phyloP scores from a whole-genome alignment of 2,329 filamentous ascomycete genomes.

The Chalaropsis ovoidea region DNA sequence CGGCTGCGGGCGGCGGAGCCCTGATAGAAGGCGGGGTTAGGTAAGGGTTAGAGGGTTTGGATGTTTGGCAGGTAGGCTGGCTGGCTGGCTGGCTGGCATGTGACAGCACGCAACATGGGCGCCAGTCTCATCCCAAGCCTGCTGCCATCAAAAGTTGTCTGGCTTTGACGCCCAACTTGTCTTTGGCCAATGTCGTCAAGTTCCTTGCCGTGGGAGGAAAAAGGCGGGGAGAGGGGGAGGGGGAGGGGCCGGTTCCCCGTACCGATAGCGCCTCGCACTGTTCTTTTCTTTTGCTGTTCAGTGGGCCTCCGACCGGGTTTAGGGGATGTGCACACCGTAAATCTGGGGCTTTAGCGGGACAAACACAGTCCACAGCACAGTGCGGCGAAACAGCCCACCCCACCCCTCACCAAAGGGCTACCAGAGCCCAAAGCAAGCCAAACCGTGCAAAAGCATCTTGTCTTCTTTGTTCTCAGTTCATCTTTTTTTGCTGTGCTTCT shows the following conservation, averaged over 20 bases:
- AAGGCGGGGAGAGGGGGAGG: not conserved
- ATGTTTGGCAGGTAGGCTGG: too few relatives aligned
- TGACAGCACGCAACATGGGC: too few relatives aligned
- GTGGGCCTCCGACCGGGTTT: not conserved
- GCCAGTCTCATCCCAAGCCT: too few relatives aligned
- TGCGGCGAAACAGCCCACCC: not conserved
- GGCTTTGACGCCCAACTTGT: too few relatives aligned
- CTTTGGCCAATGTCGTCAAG: too few relatives aligned
- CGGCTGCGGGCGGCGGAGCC: conserved; percentile 33
- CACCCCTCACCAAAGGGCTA: not conserved
- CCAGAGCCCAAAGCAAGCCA: not conserved
- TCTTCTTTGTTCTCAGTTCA: not conserved
- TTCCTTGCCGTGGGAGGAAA: not conserved
- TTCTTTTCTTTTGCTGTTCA: not conserved
- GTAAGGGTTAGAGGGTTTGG: not conserved
- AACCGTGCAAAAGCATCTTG: not conserved
- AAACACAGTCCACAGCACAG: not conserved
- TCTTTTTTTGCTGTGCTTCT: not conserved
- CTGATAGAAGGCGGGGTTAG: not conserved
- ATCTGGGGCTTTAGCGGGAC: not conserved
- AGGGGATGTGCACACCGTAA: not conserved
- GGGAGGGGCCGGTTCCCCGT: not conserved
- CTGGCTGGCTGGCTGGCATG: too few relatives aligned
- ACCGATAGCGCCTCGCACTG: not conserved
- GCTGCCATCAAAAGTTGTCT: too few relatives aligned